phyloP scores from a whole-genome alignment of 2,329 filamentous ascomycete species.

The Neopestalotiopsis clavispora region DNA sequence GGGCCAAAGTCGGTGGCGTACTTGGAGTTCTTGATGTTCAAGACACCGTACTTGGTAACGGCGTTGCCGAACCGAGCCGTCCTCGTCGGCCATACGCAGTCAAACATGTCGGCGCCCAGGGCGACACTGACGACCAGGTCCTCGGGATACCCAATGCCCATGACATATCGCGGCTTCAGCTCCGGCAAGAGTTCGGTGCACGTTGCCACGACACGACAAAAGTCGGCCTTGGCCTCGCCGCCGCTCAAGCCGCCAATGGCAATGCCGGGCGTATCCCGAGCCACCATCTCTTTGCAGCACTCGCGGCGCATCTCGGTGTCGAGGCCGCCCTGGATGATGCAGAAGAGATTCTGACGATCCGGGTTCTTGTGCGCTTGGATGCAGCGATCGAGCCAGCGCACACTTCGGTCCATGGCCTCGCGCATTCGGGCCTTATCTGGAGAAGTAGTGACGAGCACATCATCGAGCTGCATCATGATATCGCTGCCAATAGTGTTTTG shows the following conservation, averaged over 20 bases:
- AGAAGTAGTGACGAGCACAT: slow-evolving; percentile 95
- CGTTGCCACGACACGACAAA: slow-evolving; percentile 85
- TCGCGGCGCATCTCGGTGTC: slow-evolving; percentile 84
- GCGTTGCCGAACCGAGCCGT: slow-evolving; percentile 97
- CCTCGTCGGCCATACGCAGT: slow-evolving; percentile 97
- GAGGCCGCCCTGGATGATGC: slow-evolving; percentile 95
- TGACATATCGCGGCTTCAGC: slow-evolving; percentile 95
- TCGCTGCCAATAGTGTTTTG: slow-evolving; percentile 98
- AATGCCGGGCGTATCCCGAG: slow-evolving; percentile 90
- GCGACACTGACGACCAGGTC: slow-evolving; percentile 90
- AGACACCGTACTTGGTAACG: slow-evolving; percentile 78
- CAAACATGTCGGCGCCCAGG: slow-evolving; percentile 97
- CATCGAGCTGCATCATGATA: slow-evolving; percentile 99
- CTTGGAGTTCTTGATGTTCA: slow-evolving; percentile 80
- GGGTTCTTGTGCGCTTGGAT: slow-evolving; percentile 88
- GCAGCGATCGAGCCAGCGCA: slow-evolving; percentile 95
- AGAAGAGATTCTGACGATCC: slow-evolving; percentile 89
- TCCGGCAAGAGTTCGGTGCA: slow-evolving; percentile 87
- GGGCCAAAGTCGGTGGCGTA: slow-evolving; percentile 83
- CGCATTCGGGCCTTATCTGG: slow-evolving; percentile 87
- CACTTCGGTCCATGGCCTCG: slow-evolving; percentile 92
- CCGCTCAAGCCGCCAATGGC: slow-evolving; percentile 95
- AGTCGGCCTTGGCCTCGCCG: slow-evolving; percentile 91
- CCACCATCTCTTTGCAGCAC: slow-evolving; percentile 88
- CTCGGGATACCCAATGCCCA: slow-evolving; percentile 98